A percentile compares a stretch with the other conserved stretches of the same genome.
Conservation (phyloP, 73 alveolate species). For the Paramecium primaurelia region DNA sequence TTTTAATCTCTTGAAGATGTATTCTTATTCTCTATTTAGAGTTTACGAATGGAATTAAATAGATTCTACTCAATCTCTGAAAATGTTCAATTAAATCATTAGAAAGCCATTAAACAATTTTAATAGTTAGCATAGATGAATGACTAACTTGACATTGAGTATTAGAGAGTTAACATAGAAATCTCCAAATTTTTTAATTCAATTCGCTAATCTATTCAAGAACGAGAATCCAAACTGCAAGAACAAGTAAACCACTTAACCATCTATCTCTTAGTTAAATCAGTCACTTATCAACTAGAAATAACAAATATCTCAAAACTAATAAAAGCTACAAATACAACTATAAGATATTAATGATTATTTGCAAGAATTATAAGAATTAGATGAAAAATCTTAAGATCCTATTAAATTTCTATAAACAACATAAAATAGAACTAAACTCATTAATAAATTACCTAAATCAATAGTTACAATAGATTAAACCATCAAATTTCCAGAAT, state of each 20-base stretch:
- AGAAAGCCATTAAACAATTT: neutral
- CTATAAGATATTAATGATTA: neutral
- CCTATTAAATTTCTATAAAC: neutral
- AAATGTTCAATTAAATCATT: neutral
- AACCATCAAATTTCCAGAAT: neutral
- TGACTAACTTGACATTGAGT: neutral
- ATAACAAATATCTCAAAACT: neutral
- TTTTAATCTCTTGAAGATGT: slow-evolving; percentile 58
- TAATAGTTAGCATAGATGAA: neutral
- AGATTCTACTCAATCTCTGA: neutral
- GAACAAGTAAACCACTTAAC: neutral
- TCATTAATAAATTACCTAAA: neutral
- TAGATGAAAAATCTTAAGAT: neutral
- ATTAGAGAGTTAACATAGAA: neutral
- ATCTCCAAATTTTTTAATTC: neutral
- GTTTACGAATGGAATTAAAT: neutral
- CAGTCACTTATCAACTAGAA: neutral
- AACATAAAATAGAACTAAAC: neutral
- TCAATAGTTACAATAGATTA: neutral
- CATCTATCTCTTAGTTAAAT: neutral
- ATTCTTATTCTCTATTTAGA: neutral
- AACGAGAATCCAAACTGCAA: neutral
- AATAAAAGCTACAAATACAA: neutral
- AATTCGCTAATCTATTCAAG: neutral
- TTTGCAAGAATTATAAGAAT: neutral